Conservation (phyloP, 2,329 filamentous ascomycete species). For the Byssothecium circinans region DNA sequence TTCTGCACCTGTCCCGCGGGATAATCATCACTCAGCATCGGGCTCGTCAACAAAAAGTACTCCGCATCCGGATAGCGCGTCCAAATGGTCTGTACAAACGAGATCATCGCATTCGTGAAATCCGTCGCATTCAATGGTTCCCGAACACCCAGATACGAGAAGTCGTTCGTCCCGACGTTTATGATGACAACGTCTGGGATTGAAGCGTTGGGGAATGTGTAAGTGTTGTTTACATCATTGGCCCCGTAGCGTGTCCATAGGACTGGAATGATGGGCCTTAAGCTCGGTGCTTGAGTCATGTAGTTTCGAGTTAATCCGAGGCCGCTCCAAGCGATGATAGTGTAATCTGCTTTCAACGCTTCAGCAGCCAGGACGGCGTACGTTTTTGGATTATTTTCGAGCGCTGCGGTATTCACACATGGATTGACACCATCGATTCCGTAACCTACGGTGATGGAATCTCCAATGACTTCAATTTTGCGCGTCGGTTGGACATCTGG, state of each 20-base stretch:
- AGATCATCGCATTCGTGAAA: constrained; percentile 21
- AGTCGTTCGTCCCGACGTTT: constrained; percentile 52
- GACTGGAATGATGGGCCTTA: constrained; percentile 43
- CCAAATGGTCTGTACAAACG: constrained; percentile 40
- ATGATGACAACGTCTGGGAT: constrained; percentile 46
- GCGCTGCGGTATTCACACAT: constrained; percentile 44
- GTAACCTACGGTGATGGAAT: constrained; percentile 52
- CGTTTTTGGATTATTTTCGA: constrained; percentile 47
- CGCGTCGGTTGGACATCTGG: constrained; percentile 25
- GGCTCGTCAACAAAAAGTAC: constrained; percentile 48
- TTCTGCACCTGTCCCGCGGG: constrained; percentile 45
- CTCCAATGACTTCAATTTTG: constrained; percentile 50
- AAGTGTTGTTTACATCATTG: constrained; percentile 44
- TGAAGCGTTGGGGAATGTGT: constrained; percentile 41
- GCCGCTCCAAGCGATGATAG: constrained; percentile 50
- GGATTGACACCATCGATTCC: constrained; percentile 47
- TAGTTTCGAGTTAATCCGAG: constrained; percentile 50
- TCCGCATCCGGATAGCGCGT: constrained; percentile 41
- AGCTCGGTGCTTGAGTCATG: constrained; percentile 26
- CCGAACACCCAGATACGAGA: constrained; percentile 35
- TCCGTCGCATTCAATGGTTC: constrained; percentile 7
- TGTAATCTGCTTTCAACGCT: constrained; percentile 48
- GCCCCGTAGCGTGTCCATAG: constrained; percentile 50
- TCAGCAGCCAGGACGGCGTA: constrained; percentile 50
- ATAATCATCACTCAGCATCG: constrained; percentile 46